These are phyloP conservation scores for Pseudogymnoascus pannorum DNA, from an alignment of 2,329 filamentous ascomycete genomes.

Conservation along the genomic window DNA sequence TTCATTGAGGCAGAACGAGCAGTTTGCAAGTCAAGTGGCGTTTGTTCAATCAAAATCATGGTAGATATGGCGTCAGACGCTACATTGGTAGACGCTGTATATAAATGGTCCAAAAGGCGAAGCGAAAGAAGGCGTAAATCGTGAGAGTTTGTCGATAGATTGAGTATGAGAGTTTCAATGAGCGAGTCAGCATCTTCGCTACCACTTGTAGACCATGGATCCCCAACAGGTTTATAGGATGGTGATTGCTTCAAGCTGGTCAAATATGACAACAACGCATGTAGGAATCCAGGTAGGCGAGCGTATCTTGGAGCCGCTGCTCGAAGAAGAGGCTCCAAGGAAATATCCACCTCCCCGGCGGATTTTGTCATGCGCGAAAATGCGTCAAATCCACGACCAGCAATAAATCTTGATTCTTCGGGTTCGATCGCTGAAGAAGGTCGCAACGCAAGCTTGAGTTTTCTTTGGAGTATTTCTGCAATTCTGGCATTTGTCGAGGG, in stretches of 20 bases:
- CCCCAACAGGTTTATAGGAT: conserved; percentile 11
- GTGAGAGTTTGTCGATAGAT: conserved; percentile 69
- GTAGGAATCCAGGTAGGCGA: conserved; percentile 57
- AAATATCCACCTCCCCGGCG: conserved; percentile 49
- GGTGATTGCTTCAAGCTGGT: conserved; percentile 17
- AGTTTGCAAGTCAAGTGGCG: conserved; percentile 68
- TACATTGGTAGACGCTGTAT: conserved; percentile 42
- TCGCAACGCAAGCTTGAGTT: conserved; percentile 57
- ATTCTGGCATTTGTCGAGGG: conserved; percentile 61
- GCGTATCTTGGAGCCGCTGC: conserved; percentile 60
- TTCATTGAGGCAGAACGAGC: conserved; percentile 76
- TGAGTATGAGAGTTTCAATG: conserved; percentile 58
- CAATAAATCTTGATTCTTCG: conserved; percentile 63
- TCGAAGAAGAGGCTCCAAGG: conserved; percentile 58
- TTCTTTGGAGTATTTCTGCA: conserved; percentile 56
- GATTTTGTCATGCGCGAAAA: conserved; percentile 60
- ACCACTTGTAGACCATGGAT: conserved; percentile 4
- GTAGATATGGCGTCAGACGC: conserved; percentile 45
- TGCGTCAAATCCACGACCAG: conserved; percentile 66
- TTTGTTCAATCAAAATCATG: conserved; percentile 75
- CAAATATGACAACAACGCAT: conserved; percentile 54
- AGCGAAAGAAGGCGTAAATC: conserved; percentile 66
- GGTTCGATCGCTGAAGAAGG: conserved; percentile 52
- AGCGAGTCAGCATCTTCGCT: conserved; percentile 52
- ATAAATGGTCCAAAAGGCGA: conserved; percentile 59